Evolutionary conservation across 129 eudicot genomes (phyloP), one percentile per base, ranked within the genome.

Genomic region (Helianthus tuberosus): DNA sequence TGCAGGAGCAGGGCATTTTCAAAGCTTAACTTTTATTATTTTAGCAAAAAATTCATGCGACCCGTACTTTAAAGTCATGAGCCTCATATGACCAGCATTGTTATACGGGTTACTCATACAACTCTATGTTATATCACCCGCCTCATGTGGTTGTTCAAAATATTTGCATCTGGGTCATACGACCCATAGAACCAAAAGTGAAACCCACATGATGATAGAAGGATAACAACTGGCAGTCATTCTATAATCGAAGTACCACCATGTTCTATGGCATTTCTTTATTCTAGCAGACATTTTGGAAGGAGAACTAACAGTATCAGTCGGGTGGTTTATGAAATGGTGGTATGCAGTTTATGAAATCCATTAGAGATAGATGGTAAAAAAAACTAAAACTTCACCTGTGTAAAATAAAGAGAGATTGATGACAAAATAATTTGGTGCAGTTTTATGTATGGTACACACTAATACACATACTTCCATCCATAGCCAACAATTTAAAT

Each of bases 301-400:
- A 64, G 11, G 27, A 55, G 12, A 69, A 52, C 8, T 35, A 52
- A 43, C 47, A 50, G 48, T 13, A 48, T 69, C 29, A 69, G 73
- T 69, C 25, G 46, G 32, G 13, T 50, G 62, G 73, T 17, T 69
- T 49, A 46, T 50, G 29, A 69, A 55, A 36, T 69, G 47, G 62
- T 27, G 61, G 48, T 23, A 67, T 69, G 16, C 51, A 69, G 61
- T 50, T 55, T 50, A 48, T 50, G 17, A 32, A 69, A 69, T 69
- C 73, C 58, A 69, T 29, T 50, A 68, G 47, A 73, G 20, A 65
- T 50, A 17, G 65, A 65, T 64, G 11, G 27, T 11, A 64, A 62
- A 8, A 36, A 17, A 51, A 50, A 64, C 64, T 20, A 58, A 12
- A 44, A 53, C n/a, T 53, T 65, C 73, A 54, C 15, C 44, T 38